Base-by-base conservation (phyloP, 768 basidiomycete species). In the Daedaleopsis sinensis region DNA sequence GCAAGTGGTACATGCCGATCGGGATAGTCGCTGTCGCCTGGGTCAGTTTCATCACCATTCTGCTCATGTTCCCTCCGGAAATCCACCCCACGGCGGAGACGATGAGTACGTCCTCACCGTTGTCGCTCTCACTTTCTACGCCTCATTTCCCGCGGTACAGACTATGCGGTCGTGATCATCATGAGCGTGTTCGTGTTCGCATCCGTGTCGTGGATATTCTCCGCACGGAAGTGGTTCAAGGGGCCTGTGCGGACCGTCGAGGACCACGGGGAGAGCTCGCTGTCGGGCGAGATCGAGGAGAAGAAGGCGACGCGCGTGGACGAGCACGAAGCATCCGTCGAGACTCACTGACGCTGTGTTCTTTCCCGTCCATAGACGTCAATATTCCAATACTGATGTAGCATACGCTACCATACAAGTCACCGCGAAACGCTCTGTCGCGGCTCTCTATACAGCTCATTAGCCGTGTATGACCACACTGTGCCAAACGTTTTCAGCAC, bases 151-250 rank as follows among this genome's bases (percentile, higher is more conserved):
- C 36, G 38, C 24, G 13, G 24, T 58, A 60, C 63, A 91, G 89
- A 90, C 68, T 90, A 89, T 67, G 79, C 87, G 1, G 82, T 88
- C 32, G 86, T 89, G 13, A 82, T 90, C 58, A 81, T 90, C 68
- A 78, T 80, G 76, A 76, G 75, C 1, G 87, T 90, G 5, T 88
- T 90, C 70, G 68, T 87, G 16, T 88, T 89, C 65, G 85, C 89
- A 0, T 73, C 83, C 1, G 56, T 79, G 5, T 88, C 84, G 7
- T 91, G 89, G 89, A 70, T 86, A 7, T 36, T 86, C 5, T 89
- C 88, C 23, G 89, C 89, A 1, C 82, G 74, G 38, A 83, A 86
- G 59, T 91, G 89, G 89, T 91, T 90, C 75, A 79, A 73, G 23
- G 89, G 89, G 0, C 89, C 89, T 18, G 76, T 90, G 52, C 73